Percentiles rank a stretch among this genome's conserved stretches.
These are phyloP conservation scores for Metarhizium brunneum DNA, from an alignment of 2,329 filamentous ascomycete species.

Conservation along the genomic window DNA sequence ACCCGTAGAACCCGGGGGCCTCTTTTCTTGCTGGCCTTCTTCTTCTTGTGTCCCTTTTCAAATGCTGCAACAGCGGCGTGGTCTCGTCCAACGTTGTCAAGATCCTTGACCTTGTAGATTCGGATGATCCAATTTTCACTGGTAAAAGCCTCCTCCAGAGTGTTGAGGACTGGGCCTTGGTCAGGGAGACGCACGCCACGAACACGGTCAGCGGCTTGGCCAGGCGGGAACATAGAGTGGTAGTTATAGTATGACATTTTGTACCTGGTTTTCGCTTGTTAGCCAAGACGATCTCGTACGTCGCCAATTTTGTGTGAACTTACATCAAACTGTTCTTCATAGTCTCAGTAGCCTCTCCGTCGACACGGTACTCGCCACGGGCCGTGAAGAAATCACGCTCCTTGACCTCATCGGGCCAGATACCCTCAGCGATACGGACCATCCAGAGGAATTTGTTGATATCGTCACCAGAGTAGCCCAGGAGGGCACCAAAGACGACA, in stretches of 20 bases:
- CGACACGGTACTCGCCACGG: slow-evolving; percentile 89
- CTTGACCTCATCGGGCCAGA: slow-evolving; percentile 99
- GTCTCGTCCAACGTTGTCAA: slow-evolving; percentile 90
- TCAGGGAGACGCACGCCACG: slow-evolving; percentile 74
- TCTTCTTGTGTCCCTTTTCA: slow-evolving; percentile 75
- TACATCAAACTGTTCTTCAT: slow-evolving; percentile 99
- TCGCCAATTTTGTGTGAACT: slow-evolving; percentile 26
- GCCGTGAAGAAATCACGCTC: slow-evolving; percentile 93
- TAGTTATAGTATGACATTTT: slow-evolving; percentile 99
- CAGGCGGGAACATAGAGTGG: slow-evolving; percentile 79
- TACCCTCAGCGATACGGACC: slow-evolving; percentile 97
- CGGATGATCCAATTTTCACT: slow-evolving; percentile 99
- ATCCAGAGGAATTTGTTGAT: slow-evolving; percentile 99
- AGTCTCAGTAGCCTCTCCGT: slow-evolving; percentile 83
- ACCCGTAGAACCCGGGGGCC: slow-evolving; percentile 63
- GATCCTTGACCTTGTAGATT: slow-evolving; percentile 99
- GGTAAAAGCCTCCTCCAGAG: slow-evolving; percentile 92
- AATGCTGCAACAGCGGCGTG: slow-evolving; percentile 63
- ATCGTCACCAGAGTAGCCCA: slow-evolving; percentile 96
- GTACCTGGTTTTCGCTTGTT: slow-evolving; percentile 57
- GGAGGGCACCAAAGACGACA: slow-evolving; percentile 87
- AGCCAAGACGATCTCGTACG: neutral
- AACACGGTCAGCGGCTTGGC: slow-evolving; percentile 85
- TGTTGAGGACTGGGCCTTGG: slow-evolving; percentile 75
- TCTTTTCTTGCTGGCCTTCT: slow-evolving; percentile 63